Base-by-base conservation (phyloP, 495 filamentous ascomycete genomes). In the Tuber microsphaerosporum region DNA sequence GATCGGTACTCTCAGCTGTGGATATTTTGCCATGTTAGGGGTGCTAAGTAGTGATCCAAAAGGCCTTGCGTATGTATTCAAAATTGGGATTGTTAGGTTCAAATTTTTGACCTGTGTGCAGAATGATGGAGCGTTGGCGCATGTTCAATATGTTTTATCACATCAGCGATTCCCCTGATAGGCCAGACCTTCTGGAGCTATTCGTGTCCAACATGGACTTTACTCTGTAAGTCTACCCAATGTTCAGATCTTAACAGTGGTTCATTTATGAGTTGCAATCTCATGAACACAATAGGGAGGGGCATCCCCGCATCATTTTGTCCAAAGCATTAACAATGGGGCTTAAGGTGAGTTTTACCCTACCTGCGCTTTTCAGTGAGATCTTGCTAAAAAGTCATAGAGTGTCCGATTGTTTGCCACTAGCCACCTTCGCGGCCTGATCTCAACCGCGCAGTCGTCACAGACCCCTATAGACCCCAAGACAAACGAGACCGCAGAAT, bases 61-160 rank as follows among this genome's bases (percentile, higher is more conserved):
- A 75, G 95, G 95, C 1, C 87, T 97, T 42, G 88, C 89, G 78
- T 80, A 74, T 45, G 78, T 76, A 42, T 14, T 68, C 4, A 26
- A 26, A 2, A 19, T 56, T 70, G 4, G 46, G 9, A 43, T 51
- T 26, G 9, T 26, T 70, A 16, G 20, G 56, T 65, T 65, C 26
- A 34, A 22, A 20, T 51, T 34, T 72, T 71, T 74, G 68, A 77
- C 61, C 68, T 68, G 51, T n/a, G 46, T 45, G 68, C 22, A 80
- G 81, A 78, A 97, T 98, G 89, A 90, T 99, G 83, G 94, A 97
- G 81, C 87, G 93, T 77, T 98, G 94, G 94, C 92, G 92, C 76
- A 94, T 98, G 87, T 91, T 97, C 82, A 98, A 97, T 84, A 98
- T 98, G 93, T 94, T 97, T 86, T 99, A 99, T 83, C 94, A 97